phyloP scores from a whole-genome alignment of 2,329 filamentous ascomycete species.

The Simplicillium sp. region DNA sequence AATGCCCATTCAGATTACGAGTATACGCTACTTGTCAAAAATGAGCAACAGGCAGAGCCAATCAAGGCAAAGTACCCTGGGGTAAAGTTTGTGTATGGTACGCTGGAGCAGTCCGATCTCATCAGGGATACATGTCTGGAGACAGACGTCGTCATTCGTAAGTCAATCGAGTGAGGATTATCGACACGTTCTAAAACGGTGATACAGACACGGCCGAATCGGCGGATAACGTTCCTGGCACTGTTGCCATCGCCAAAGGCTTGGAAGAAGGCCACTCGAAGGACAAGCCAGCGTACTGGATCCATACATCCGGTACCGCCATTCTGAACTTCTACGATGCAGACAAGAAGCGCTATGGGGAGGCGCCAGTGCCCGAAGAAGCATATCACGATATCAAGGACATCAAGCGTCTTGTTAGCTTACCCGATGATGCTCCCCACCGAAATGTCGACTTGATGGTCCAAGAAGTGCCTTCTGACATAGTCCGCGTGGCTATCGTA shows the following conservation, averaged over 20 bases:
- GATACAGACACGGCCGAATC: constrained; percentile 37
- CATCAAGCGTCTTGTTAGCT: constrained; percentile 40
- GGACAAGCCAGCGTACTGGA: constrained; percentile 36
- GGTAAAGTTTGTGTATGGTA: constrained; percentile 37
- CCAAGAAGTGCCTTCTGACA: constrained; percentile 25
- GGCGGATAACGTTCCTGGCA: constrained; percentile 30
- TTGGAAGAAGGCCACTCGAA: constrained; percentile 30
- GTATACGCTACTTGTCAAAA: constrained; percentile 35
- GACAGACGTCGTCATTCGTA: constrained; percentile 42
- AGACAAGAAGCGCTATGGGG: constrained; percentile 29
- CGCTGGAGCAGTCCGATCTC: constrained; percentile 31
- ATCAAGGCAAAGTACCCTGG: constrained; percentile 37
- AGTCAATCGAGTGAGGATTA: constrained; percentile 10
- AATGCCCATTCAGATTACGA: constrained; percentile 36
- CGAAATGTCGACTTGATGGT: constrained; percentile 62
- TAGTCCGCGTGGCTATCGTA: constrained; percentile 35
- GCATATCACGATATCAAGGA: constrained; percentile 50
- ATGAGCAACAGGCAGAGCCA: constrained; percentile 29
- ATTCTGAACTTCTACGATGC: constrained; percentile 37
- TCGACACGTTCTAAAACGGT: not conserved
- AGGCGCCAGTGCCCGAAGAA: constrained; percentile 31
- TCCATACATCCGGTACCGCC: constrained; percentile 40
- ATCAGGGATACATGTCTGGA: constrained; percentile 41
- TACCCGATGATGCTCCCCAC: constrained; percentile 51
- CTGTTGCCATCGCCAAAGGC: constrained; percentile 35